These are phyloP conservation scores for Hamamelis virginiana DNA, from an alignment of 164 flowering plant species.

Conservation along the genomic window DNA sequence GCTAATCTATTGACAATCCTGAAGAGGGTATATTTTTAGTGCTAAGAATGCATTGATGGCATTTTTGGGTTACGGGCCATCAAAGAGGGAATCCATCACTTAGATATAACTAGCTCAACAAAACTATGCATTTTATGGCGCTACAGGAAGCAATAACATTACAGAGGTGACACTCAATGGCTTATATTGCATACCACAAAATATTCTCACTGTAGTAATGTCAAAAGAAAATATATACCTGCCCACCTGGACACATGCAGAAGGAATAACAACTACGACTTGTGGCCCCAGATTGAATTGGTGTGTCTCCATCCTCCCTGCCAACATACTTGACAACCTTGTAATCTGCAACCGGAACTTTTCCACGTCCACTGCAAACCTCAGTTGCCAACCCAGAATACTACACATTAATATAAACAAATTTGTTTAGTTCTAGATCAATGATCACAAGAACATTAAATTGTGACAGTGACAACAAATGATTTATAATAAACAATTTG, in stretches of 20 bases:
- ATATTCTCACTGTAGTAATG: neutral
- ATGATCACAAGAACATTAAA: too few relatives aligned
- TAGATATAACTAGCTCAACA: neutral
- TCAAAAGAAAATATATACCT: constrained; percentile 44
- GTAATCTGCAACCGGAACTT: constrained; percentile 98
- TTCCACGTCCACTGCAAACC: constrained; percentile 82
- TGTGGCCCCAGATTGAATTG: constrained; percentile 26
- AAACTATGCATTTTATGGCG: neutral
- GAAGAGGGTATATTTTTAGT: too few relatives aligned
- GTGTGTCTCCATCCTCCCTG: constrained; percentile 25
- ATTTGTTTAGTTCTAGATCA: neutral
- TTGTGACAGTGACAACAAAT: neutral
- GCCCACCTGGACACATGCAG: constrained; percentile 99
- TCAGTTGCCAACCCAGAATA: constrained; percentile 72
- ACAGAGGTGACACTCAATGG: too few relatives aligned
- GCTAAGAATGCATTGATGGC: too few relatives aligned
- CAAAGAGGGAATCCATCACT: neutral
- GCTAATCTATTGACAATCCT: too few relatives aligned
- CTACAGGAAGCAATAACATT: neutral
- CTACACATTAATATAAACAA: constrained; percentile 36
- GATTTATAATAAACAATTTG: neutral
- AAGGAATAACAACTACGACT: constrained; percentile 89
- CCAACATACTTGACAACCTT: constrained; percentile 70
- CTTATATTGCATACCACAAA: neutral
- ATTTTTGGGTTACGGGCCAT: too few relatives aligned